These are phyloP conservation scores for Aspergillus panamensis DNA, from an alignment of 495 filamentous ascomycete genomes.

Conservation along the genomic window DNA sequence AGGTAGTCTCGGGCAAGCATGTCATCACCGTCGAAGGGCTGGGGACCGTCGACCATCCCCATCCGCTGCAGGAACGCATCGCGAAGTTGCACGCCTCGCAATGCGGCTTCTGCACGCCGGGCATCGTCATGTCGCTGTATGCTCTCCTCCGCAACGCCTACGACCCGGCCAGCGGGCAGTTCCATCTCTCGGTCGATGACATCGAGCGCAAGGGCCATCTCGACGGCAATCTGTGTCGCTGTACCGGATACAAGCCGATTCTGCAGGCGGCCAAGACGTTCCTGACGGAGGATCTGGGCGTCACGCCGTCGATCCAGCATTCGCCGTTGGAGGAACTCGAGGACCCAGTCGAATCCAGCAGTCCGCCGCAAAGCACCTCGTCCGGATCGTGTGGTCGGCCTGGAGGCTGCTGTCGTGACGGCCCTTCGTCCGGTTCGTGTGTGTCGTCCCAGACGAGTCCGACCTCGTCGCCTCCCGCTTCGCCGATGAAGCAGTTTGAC, in stretches of 20 bases:
- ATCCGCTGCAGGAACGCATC: slow-evolving; percentile 88
- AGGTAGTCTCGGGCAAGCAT: slow-evolving; percentile 82
- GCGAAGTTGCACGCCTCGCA: slow-evolving; percentile 67
- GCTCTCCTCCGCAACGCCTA: slow-evolving; percentile 74
- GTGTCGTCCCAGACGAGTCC: slow-evolving; percentile 5
- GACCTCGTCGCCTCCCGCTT: not conserved
- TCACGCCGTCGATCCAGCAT: slow-evolving; percentile 17
- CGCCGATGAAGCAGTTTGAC: slow-evolving; percentile 34
- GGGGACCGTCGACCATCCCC: slow-evolving; percentile 77
- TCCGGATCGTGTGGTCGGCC: slow-evolving; percentile 32
- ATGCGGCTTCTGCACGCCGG: slow-evolving; percentile 89
- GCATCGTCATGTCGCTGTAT: slow-evolving; percentile 81
- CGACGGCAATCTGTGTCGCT: slow-evolving; percentile 94
- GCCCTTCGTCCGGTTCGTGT: slow-evolving; percentile 17
- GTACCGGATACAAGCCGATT: slow-evolving; percentile 92
- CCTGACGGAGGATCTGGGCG: slow-evolving; percentile 41
- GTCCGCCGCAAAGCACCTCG: not conserved
- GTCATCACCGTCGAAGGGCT: slow-evolving; percentile 99
- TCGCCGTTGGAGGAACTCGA: not conserved
- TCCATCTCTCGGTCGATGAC: slow-evolving; percentile 55
- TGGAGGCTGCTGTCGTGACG: slow-evolving; percentile 61
- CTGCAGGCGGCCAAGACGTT: slow-evolving; percentile 79
- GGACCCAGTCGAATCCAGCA: not conserved
- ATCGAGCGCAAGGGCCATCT: slow-evolving; percentile 72
- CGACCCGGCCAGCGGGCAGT: slow-evolving; percentile 39